Percentiles rank a stretch among this genome's conserved stretches.
These are phyloP conservation scores for Calonectria pseudoturangicola DNA, from an alignment of 2,329 filamentous ascomycete genomes.

Conservation along the genomic window DNA sequence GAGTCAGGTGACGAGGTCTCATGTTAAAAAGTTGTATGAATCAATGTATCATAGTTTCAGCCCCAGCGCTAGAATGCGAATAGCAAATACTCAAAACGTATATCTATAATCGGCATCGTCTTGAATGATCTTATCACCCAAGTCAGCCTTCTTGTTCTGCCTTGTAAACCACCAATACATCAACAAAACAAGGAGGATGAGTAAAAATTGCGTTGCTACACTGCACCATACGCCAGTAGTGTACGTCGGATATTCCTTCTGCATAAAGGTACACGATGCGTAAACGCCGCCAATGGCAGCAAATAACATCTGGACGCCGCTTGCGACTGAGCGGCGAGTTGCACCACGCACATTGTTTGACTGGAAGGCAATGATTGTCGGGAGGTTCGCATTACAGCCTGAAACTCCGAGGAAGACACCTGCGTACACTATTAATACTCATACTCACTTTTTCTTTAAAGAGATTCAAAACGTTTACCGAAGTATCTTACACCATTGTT, in stretches of 20 bases:
- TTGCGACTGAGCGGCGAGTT: conserved; percentile 54
- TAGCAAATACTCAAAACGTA: conserved; percentile 31
- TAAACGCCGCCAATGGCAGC: conserved; percentile 58
- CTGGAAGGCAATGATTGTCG: conserved; percentile 46
- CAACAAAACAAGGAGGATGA: conserved; percentile 36
- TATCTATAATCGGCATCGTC: conserved; percentile 43
- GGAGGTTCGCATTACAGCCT: conserved; percentile 43
- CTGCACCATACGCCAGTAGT: conserved; percentile 55
- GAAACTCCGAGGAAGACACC: conserved; percentile 45
- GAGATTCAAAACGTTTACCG: conserved; percentile 26
- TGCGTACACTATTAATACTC: background rate
- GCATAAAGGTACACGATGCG: conserved; percentile 56
- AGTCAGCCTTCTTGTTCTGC: conserved; percentile 40
- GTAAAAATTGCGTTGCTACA: conserved; percentile 49
- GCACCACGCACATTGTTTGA: conserved; percentile 59
- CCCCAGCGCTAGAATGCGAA: background rate
- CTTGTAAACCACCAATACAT: conserved; percentile 42
- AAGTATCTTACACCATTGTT: conserved; percentile 57
- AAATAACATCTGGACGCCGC: conserved; percentile 57
- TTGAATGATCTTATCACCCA: conserved; percentile 39
- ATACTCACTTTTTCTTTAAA: background rate
- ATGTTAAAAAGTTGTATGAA: background rate
- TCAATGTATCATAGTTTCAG: no score
- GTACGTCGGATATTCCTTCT: conserved; percentile 56
- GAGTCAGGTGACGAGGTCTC: no score